phyloP scores from a whole-genome alignment of 192 early-diverging fungal genomes.

The Coemansia sp. region DNA sequence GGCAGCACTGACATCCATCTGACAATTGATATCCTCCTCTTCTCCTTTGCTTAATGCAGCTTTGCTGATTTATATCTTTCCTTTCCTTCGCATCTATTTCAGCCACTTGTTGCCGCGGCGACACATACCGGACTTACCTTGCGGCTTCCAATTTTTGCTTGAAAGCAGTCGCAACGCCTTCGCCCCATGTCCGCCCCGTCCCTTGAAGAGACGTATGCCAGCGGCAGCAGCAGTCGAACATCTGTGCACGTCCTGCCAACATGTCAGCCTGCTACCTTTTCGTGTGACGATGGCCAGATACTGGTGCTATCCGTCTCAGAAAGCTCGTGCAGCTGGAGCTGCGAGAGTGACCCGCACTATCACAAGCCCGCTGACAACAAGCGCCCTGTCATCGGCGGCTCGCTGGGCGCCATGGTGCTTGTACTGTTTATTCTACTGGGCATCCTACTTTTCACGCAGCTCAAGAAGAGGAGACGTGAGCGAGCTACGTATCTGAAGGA shows the following conservation, averaged over 20 bases:
- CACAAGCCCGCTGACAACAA: constrained; percentile 29
- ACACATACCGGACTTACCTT: too few relatives aligned
- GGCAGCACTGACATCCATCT: neutral
- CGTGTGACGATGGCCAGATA: constrained; percentile 25
- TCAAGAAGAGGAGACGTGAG: constrained; percentile 21
- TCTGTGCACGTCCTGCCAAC: neutral
- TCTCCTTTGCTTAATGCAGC: neutral
- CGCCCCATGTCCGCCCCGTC: neutral
- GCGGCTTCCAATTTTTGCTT: too few relatives aligned
- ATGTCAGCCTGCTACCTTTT: constrained; percentile 1
- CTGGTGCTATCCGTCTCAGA: constrained; percentile 19
- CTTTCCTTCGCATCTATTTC: too few relatives aligned
- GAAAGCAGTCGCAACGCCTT: neutral
- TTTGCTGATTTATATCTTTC: too few relatives aligned
- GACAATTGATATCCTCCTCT: neutral
- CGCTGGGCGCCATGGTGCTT: constrained; percentile 36
- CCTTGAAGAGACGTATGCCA: neutral
- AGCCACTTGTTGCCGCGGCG: too few relatives aligned
- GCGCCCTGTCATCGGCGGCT: constrained; percentile 45
- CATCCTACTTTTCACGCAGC: constrained; percentile 19
- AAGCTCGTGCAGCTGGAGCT: constrained; percentile 34
- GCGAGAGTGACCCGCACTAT: constrained; percentile 38
- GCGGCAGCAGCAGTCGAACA: neutral
- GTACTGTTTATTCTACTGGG: constrained; percentile 26
- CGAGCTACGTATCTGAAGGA: constrained; percentile 33